Conservation (phyloP, 169 alveolate genomes). For the Eimeria falciformis region DNA sequence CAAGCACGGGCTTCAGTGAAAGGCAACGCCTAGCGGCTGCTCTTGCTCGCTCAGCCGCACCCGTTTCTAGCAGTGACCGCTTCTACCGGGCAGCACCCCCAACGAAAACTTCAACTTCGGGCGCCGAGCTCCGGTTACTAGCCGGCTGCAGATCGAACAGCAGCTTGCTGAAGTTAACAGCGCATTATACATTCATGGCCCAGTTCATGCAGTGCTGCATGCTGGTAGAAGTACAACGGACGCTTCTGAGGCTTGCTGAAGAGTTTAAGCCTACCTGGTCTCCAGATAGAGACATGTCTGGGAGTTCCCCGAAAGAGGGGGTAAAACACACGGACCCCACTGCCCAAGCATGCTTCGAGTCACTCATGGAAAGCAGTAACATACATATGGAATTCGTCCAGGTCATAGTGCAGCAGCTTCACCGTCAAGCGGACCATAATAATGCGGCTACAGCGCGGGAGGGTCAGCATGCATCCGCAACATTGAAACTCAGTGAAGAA, state of each 20-base stretch:
- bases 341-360: constrained; percentile 63
- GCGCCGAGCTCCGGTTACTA: constrained; percentile 44
- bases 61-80: constrained; percentile 3
- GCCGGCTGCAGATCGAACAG: constrained; percentile 32
- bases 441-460: background rate
- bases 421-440: constrained; percentile 3
- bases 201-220: constrained; percentile 78
- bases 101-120: constrained; percentile 33
- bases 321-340: constrained; percentile 63
- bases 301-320: constrained; percentile 32
- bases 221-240: constrained; percentile 76
- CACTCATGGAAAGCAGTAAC: constrained; percentile 67
- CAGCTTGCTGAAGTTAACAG: constrained; percentile 54
- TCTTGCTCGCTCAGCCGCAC: constrained; percentile 25
- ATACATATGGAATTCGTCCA: constrained; percentile 77
- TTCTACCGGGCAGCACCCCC: constrained; percentile 34
- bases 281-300: constrained; percentile 35
- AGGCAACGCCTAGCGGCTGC: constrained; percentile 38
- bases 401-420: constrained; percentile 75
- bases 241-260: constrained; percentile 60
- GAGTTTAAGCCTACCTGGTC: constrained; percentile 56
- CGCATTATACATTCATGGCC: constrained; percentile 77
- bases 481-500: constrained; percentile 31
- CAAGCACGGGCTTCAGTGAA: constrained; percentile 17
- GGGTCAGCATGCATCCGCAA: background rate